These are phyloP conservation scores for Cadophora sp. DNA, from an alignment of 2,329 filamentous ascomycete genomes.

Conservation along the genomic window DNA sequence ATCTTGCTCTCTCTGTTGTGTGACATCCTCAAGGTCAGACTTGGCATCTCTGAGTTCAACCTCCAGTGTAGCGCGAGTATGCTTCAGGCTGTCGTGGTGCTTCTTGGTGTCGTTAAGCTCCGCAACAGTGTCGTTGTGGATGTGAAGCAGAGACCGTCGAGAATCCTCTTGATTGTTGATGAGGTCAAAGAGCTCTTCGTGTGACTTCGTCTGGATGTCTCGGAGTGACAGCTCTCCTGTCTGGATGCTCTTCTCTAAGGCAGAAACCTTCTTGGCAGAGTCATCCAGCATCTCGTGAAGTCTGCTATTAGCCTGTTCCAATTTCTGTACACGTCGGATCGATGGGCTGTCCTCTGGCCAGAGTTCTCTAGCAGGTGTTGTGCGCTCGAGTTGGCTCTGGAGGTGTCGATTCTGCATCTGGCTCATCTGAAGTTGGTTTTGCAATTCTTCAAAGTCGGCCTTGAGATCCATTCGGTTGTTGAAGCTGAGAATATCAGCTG, in stretches of 20 bases:
- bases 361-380: constrained; percentile 64
- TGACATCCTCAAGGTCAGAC: constrained; percentile 84
- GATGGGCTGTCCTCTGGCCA: constrained; percentile 80
- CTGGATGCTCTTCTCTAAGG: constrained; percentile 84
- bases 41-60: constrained; percentile 85
- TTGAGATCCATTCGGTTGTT: constrained; percentile 92
- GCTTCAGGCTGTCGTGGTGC: constrained; percentile 86
- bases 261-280: constrained; percentile 89
- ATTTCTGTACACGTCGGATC: constrained; percentile 81
- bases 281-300: constrained; percentile 95
- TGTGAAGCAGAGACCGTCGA: constrained; percentile 78
- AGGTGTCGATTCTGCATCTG: constrained; percentile 96
- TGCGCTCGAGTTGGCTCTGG: constrained; percentile 82
- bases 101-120: constrained; percentile 88
- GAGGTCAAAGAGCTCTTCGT: constrained; percentile 91
- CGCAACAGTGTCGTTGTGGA: constrained; percentile 83
- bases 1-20: constrained; percentile 82
- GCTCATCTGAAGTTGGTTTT: constrained; percentile 91
- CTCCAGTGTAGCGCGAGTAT: constrained; percentile 79
- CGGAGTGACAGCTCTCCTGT: constrained; percentile 87
- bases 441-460: constrained; percentile 87
- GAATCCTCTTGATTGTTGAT: constrained; percentile 94
- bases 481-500: constrained; percentile 81
- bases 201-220: constrained; percentile 90
- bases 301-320: constrained; percentile 89